Evolutionary conservation across 2,329 filamentous ascomycete species (phyloP).

Genomic region (Zasmidium cellare): DNA sequence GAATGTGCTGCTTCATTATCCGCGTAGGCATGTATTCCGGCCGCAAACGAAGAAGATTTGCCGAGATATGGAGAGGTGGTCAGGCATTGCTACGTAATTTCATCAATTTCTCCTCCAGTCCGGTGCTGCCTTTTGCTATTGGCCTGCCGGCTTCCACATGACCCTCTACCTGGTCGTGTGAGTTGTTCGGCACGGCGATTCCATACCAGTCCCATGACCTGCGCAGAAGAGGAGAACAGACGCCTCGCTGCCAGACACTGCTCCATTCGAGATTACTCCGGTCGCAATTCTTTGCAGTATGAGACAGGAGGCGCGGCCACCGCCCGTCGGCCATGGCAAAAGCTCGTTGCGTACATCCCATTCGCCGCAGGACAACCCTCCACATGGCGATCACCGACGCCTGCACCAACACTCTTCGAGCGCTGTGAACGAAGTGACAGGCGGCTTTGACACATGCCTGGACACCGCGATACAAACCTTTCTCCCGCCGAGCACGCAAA

Average conservation of each 20-base stretch:
- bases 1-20: not conserved
- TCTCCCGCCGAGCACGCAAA: slow-evolving; percentile 1
- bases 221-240: not conserved
- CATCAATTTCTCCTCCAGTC: slow-evolving; percentile 3
- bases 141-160: slow-evolving; percentile 5
- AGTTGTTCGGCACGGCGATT: slow-evolving; percentile 10
- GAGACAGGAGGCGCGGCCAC: slow-evolving; percentile 20
- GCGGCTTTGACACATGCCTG: slow-evolving; percentile 17
- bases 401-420: not conserved
- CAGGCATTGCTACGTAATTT: slow-evolving; percentile 12
- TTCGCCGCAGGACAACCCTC: slow-evolving; percentile 2
- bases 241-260: not conserved
- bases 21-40: slow-evolving; percentile 3
- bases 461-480: not conserved
- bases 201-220: slow-evolving; percentile 14
- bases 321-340: slow-evolving; percentile 1
- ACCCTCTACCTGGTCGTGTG: slow-evolving; percentile 9
- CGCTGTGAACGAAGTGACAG: slow-evolving; percentile 13
- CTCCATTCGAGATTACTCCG: slow-evolving; percentile 20
- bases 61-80: slow-evolving; percentile 7
- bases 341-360: slow-evolving; percentile 6
- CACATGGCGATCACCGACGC: slow-evolving; percentile 7
- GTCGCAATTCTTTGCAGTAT: slow-evolving; percentile 13
- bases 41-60: slow-evolving; percentile 15
- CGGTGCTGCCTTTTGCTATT: slow-evolving; percentile 2